Evolutionary conservation across 768 basidiomycete genomes (phyloP), one percentile per base, ranked within the genome.

Genomic region (Russula lepida): DNA sequence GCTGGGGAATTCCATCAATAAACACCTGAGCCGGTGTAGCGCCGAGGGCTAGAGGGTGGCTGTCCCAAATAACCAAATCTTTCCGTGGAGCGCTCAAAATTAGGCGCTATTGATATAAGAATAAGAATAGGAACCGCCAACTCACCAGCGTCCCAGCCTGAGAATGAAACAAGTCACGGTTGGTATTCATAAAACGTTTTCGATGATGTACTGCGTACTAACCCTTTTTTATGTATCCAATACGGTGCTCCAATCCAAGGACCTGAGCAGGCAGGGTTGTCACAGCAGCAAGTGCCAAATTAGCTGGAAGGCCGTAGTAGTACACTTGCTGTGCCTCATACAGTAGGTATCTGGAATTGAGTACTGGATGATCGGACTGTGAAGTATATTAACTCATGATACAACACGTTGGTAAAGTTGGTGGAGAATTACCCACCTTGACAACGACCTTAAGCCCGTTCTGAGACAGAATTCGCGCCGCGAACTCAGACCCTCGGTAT

Each of bases 21-120:
- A 85, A 95, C 28, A 92, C 89, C 67, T 93, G 90, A 4, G 75
- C 71, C 0, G 92, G 92, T 1, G 89, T 92, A 0, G 91, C 86
- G 23, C 90, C 91, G 4, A 93, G 76, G 0, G 81, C 69, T 27
- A 95, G 77, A 0, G 91, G 92, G 70, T 92, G 89, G 4, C 81
- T 82, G 60, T 89, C 85, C 86, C 87, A 89, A 13, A 81, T 70
- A n/a, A 81, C 79, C 25, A 81, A 46, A 67, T 82, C 75, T 76
- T 89, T 77, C 4, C 90, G 90, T 0, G 89, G 84, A 23, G 89
- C 88, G 23, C 88, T 88, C 12, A 93, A 5, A 27, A 37, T 53
- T 47, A 58, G 60, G 56, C 56, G 50, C 61, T 23, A 30, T 32
- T 46, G 21, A 50, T 28, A 21, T 44, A 33, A 19, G 37, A 25